Base-by-base conservation (phyloP, 2,329 filamentous ascomycete species). In the Colletotrichum siamense region DNA sequence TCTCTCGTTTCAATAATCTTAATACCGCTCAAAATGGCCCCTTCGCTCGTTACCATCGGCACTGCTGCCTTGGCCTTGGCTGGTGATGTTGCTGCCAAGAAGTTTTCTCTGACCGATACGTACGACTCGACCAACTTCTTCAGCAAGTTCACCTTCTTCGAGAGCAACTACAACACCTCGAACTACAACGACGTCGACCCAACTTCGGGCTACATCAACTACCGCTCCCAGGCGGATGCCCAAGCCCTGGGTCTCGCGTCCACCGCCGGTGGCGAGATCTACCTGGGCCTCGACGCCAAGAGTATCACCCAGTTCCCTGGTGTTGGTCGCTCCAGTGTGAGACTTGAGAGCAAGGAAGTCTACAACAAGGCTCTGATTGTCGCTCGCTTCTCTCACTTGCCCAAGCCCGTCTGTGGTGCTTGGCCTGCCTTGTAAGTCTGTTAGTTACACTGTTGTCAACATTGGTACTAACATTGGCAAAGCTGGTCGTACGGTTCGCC, bases 341-440 rank as follows among this genome's bases (percentile, higher is more conserved):
- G 94, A 55, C 82, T 96, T 16, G 90, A 92, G 77, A 94, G 93
- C 82, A 92, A 89, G 75, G 88, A 88, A 62, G 82, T 84, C 7
- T 96, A 94, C 85, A 91, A 88, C 78, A 88, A 92, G 73, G 94
- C 92, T 34, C 90, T 95, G 36, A 89, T 96, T 80, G 91, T 96
- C 61, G 87, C 93, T 61, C 92, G 95, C 80, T 91, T 95, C 79
- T 88, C 86, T 18, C 93, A 95, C 80, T 92, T 96, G 86, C 94
- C 94, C 36, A 88, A 86, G 71, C 88, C 89, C 16, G 86, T 88
- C 62, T 95, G 94, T 79, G 94, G 94, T 68, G 88, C 90, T 13
- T 96, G 94, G 94, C 94, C 94, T 4, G 93, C 94, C 86, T 89
- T 93, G 88, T 91, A 86, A 84, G 85, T 81, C 26, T 22, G 32